Base-by-base conservation (phyloP, 2,329 filamentous ascomycete species). In the Aspergillus intermedius region DNA sequence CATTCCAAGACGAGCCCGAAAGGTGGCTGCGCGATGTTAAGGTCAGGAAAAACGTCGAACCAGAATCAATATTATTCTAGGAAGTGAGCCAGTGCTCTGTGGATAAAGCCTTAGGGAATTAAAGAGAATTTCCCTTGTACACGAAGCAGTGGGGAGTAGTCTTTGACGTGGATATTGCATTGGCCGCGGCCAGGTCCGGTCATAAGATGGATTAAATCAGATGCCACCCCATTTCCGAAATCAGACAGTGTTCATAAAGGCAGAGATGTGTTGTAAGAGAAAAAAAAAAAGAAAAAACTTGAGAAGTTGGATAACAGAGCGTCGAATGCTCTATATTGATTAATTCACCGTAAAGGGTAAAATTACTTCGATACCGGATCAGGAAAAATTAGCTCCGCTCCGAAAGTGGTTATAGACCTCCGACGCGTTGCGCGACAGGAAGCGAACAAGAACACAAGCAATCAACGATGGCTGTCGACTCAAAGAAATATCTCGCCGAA, bases 401-500 rank as follows among this genome's bases (percentile, higher is more conserved):
- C 25, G 25, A 28, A 28, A 12, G 25, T 28, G 25, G 25, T 28
- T 28, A 28, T 28, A 28, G 25, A 28, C 25, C 10, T 28, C 25
- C 25, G 25, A 28, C 25, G 25, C 25, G 25, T 28, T 28, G 25
- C 25, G 25, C 25, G 25, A 28, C 25, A 28, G 25, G 10, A 28
- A 28, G 25, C 25, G 25, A 28, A 28, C 25, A 28, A 28, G 34
- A 37, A 37, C n/a, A 37, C 17, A 37, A 37, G 34, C 34, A 15
- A 28, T 40, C 23, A 54, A 64, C 42, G 28, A 74, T 74, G 71
- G 63, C 65, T 9, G 53, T 62, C 2, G 80, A 85, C 54, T 84
- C 88, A 63, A 82, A 76, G 56, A 83, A 82, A 49, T 91, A 83
- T 60, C 78, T 95, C 5, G 86, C 87, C 4, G 82, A 84, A 58